Conservation (phyloP, 2,329 filamentous ascomycete species). For the Arachnomyces sp. region DNA sequence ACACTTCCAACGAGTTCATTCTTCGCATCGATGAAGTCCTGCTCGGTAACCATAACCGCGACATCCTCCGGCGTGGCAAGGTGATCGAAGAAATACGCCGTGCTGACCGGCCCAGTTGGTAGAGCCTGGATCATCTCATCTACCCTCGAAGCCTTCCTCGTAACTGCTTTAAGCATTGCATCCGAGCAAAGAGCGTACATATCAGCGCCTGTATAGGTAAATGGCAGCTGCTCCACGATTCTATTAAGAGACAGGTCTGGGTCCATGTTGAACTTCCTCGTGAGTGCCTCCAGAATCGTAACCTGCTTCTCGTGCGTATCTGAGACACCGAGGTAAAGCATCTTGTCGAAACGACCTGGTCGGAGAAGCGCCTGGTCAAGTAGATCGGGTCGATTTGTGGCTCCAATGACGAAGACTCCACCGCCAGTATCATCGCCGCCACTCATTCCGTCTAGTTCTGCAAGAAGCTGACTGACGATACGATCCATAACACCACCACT, state of each 20-base stretch:
- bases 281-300: constrained; percentile 88
- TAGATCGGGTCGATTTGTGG: constrained; percentile 89
- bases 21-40: constrained; percentile 77
- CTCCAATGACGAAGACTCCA: constrained; percentile 93
- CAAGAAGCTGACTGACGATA: constrained; percentile 89
- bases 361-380: constrained; percentile 83
- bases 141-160: constrained; percentile 73
- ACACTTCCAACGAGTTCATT: constrained; percentile 87
- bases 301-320: constrained; percentile 96
- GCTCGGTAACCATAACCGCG: constrained; percentile 77
- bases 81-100: constrained; percentile 95
- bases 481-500: constrained; percentile 97
- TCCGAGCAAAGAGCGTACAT: constrained; percentile 96
- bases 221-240: constrained; percentile 72
- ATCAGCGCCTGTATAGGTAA: constrained; percentile 96
- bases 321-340: constrained; percentile 93
- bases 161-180: constrained; percentile 98
- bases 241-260: constrained; percentile 67
- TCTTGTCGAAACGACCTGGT: constrained; percentile 93
- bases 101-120: constrained; percentile 56
- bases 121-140: constrained; percentile 73
- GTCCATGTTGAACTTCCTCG: constrained; percentile 84
- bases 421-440: constrained; percentile 71
- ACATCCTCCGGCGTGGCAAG: constrained; percentile 74
- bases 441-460: constrained; percentile 96